Evolutionary conservation across 2,329 filamentous ascomycete species (phyloP), one percentile per base, ranked within the genome.

Genomic region (Cladosporium sp.): DNA sequence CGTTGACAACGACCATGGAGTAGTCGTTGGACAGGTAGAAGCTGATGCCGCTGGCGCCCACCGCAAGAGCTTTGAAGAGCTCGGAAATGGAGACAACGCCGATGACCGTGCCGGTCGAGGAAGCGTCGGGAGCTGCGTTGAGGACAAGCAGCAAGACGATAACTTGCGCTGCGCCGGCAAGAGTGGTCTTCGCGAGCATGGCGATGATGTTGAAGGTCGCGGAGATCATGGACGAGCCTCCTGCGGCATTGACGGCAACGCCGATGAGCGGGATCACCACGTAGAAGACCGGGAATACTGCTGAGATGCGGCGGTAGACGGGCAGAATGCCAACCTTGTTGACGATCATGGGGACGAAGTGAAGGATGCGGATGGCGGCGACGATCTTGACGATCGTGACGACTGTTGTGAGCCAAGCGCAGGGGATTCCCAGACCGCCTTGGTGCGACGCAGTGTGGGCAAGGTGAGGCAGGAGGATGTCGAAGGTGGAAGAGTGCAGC

Each of bases 401-500:
- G 18, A 70, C 66, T 12, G 69, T 58, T 29, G 66, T 67, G 38
- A 75, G 63, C 66, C 68, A 72, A 15, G 67, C 64, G 62, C 72
- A 76, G 8, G 72, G 65, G 32, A 75, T 65, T 29, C 71, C 71
- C 62, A 75, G 71, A 32, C 72, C 72, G 41, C 69, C 71, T 41
- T 71, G 63, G 38, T 69, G 63, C 30, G 69, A 68, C 54, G 65
- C 68, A 52, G 67, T 72, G 59, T 75, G 73, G 39, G 71, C 71
- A 25, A 75, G 66, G 53, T 75, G 72, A 4, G 72, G 72, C 3
- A 75, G 69, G 4, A 76, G 63, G 18, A 72, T 67, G 50, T 75
- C 72, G 51, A 75, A 81, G 39, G 77, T 78, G 2, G 72, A 74
- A 11, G 75, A 74, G 48, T 78, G 79, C 59, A 76, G 76, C n/a